A percentile compares a stretch with the other conserved stretches of the same genome.
Conservation (phyloP, 495 filamentous ascomycete species). For the Aspergillus haitiensis region DNA sequence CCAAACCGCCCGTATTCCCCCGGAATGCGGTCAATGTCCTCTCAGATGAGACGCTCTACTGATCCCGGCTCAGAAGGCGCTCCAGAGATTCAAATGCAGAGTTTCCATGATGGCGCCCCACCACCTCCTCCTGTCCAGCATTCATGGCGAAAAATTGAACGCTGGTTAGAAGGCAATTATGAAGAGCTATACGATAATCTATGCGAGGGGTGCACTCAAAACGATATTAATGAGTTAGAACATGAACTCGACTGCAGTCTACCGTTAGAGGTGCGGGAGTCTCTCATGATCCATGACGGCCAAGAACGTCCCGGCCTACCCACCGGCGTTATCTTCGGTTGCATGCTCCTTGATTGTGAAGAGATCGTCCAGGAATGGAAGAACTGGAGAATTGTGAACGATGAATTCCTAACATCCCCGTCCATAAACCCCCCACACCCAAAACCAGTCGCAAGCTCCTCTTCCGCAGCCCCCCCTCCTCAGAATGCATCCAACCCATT, state of each 20-base stretch:
- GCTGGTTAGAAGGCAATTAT: constrained; percentile 92
- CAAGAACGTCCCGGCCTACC: constrained; percentile 91
- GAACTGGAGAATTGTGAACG: constrained; percentile 91
- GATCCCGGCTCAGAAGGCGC: constrained; percentile 62
- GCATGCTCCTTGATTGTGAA: constrained; percentile 96
- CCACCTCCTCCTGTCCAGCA: constrained; percentile 84
- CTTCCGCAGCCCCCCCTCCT: constrained; percentile 54
- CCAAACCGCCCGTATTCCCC: constrained; percentile 77
- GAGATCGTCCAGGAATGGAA: constrained; percentile 98
- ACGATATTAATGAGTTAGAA: constrained; percentile 96
- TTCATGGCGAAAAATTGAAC: constrained; percentile 92
- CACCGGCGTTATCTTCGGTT: constrained; percentile 88
- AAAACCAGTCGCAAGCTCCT: constrained; percentile 67
- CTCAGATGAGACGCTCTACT: constrained; percentile 55
- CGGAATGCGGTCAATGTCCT: constrained; percentile 74
- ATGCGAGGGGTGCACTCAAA: constrained; percentile 83
- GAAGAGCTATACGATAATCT: constrained; percentile 92
- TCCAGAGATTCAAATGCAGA: constrained; percentile 94
- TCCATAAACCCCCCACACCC: constrained; percentile 53
- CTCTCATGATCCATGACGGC: constrained; percentile 85
- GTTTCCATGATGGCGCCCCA: constrained; percentile 87
- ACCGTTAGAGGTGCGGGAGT: constrained; percentile 91
- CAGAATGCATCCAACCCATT: constrained; percentile 53
- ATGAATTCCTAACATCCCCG: constrained; percentile 71
- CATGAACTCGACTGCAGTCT: constrained; percentile 94